phyloP scores from a whole-genome alignment of 495 filamentous ascomycete species.

The Neurospora sp. region DNA sequence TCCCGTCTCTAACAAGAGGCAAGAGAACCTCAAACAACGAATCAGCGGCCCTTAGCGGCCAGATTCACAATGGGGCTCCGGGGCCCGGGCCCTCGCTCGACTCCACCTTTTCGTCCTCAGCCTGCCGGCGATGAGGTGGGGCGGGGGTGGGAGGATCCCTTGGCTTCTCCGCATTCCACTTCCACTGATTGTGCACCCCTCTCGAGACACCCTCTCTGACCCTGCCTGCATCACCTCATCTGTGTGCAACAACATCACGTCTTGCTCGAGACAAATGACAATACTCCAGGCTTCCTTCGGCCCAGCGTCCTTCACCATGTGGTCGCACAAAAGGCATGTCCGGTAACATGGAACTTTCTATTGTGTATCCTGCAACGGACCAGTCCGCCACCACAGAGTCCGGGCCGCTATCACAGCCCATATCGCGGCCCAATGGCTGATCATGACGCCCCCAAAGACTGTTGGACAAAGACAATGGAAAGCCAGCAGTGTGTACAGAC shows the following conservation, averaged over 20 bases:
- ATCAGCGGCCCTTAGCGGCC: neutral
- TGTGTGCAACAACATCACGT: neutral
- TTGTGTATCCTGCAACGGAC: neutral
- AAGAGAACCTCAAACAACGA: neutral
- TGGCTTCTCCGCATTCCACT: neutral
- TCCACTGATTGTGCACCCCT: neutral
- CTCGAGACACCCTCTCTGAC: neutral
- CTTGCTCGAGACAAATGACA: neutral
- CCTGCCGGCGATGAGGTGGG: neutral
- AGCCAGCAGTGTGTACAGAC: neutral
- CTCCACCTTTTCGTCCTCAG: neutral
- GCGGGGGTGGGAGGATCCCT: neutral
- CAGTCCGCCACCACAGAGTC: neutral
- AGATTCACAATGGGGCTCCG: neutral
- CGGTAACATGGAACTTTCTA: neutral
- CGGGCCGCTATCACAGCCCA: neutral
- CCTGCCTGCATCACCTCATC: neutral
- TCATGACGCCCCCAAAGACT: neutral
- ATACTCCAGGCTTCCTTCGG: neutral
- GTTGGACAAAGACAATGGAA: neutral
- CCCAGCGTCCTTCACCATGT: neutral
- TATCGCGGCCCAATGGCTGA: neutral
- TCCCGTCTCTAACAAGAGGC: neutral
- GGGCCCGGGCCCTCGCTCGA: neutral
- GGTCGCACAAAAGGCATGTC: neutral